Base-by-base conservation (phyloP, 129 eudicot genomes). In the Flaveria ramosissima region DNA sequence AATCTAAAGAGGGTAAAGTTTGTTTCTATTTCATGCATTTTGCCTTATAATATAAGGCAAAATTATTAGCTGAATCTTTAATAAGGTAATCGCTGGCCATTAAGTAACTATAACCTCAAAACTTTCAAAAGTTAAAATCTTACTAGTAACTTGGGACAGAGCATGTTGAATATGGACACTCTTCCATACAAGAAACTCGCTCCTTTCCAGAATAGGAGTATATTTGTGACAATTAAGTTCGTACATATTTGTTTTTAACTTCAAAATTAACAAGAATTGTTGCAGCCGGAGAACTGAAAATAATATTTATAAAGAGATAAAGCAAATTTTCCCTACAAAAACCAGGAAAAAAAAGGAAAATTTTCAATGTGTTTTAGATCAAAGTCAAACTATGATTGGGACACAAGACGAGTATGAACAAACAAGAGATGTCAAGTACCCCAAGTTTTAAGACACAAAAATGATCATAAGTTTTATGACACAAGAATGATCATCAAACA, bases 371-470 rank as follows among this genome's bases (percentile, higher is more conserved):
- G 6, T 7, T 10, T 43, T 43, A 5, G 20, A 5, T 11, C 43
- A 3, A 42, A 43, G 30, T 11, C 39, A 68, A 68, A 9, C 7
- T 43, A 32, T 43, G 59, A 52, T 52, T 52, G 23, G n/a, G 17
- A 52, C 23, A 52, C 59, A 52, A 11, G 59, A n/a, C n/a, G 59
- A 52, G 59, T 52, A 52, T n/a, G 23, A 52, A 52, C 59, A 52
- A 52, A n/a, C 59, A 52, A 16, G 23, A 52, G 10, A 52, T n/a
- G 5, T 52, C 9, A 52, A 52, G 59, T 50, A 50, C 17, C 55
- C 55, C 55, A 50, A 14, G 17, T 48, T 48, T 24, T 24, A 24
- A 0, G 26, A 24, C 26, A 24, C 26, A 24, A n/a, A n/a, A n/a
- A n/a, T n/a, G n/a, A n/a, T n/a, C n/a, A n/a, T n/a, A n/a, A n/a